Evolutionary conservation across 169 alveolate species (phyloP).

Genomic region (Cryptosporidium sp.): DNA sequence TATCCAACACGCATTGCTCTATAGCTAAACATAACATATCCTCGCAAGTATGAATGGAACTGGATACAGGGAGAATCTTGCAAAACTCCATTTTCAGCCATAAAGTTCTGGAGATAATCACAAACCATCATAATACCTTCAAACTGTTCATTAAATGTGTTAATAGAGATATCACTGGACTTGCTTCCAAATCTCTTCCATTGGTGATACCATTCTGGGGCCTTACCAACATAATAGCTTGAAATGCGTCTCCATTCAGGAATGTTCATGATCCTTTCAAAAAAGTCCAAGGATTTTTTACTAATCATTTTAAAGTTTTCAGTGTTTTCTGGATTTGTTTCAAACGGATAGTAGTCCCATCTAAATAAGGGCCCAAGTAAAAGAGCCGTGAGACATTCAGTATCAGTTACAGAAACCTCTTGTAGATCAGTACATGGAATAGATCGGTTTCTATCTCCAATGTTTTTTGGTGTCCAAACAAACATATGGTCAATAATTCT

Average conservation of each 20-base stretch:
- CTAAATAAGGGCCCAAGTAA: constrained; percentile 34
- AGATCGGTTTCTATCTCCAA: constrained; percentile 45
- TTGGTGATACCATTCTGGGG: constrained; percentile 50
- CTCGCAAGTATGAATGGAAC: constrained; percentile 58
- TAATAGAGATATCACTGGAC: constrained; percentile 2
- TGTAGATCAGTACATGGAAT: constrained; percentile 37
- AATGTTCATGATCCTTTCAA: constrained; percentile 16
- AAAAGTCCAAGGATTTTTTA: constrained; percentile 27
- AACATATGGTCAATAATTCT: constrained; percentile 60
- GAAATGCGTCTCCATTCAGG: constrained; percentile 75
- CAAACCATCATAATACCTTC: constrained; percentile 72
- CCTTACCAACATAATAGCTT: constrained; percentile 60
- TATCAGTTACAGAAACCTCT: constrained; percentile 41
- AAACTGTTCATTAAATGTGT: constrained; percentile 65
- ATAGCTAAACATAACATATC: constrained; percentile 42
- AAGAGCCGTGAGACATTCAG: constrained; percentile 57
- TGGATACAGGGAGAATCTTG: constrained; percentile 44
- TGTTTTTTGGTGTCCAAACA: constrained; percentile 58
- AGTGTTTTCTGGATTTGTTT: constrained; percentile 38
- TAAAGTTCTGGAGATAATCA: constrained; percentile 46
- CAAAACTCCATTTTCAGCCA: constrained; percentile 11
- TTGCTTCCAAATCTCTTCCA: constrained; percentile 45
- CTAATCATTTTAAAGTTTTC: constrained; percentile 5
- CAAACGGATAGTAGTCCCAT: constrained; percentile 60
- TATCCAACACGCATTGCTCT: constrained; percentile 59